Evolutionary conservation across 2,329 filamentous ascomycete species (phyloP), one percentile per base, ranked within the genome.

Genomic region (Ceratocystis alfenasii): DNA sequence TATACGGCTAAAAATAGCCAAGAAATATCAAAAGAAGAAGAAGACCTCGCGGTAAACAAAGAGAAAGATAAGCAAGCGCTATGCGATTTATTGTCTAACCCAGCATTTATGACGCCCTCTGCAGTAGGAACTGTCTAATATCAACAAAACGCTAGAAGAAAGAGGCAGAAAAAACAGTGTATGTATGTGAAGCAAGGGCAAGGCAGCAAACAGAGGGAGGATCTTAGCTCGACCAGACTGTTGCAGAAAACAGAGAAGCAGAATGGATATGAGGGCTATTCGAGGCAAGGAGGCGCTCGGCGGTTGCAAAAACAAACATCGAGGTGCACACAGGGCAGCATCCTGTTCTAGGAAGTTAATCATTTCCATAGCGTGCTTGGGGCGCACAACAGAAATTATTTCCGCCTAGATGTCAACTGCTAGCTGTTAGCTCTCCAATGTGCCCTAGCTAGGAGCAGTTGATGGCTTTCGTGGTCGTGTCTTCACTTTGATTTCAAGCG

Each of bases 401-500:
- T 12, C 3, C 36, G 12, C 12, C 36, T 41, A 12, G 2, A 41
- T 41, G 36, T 5, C 10, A 41, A 15, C 12, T 41, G 12, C 17
- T 6, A 28, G 22, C 10, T 10, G 20, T 28, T 28, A 7, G 20
- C 48, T 53, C 8, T 22, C 20, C 12, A 28, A 15, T 1, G 28
- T 33, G 55, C 30, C 55, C 7, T 59, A 59, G 33, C 30, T 30
- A 33, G 55, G 44, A 5, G 41, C 59, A 25, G 33, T 28, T 1
- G 59, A 17, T 22, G 59, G 22, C 66, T 81, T 79, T 62, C 78
- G 79, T 41, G 78, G 82, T 2, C 75, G 76, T 2, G 82, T 85
- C 79, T 82, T 82, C 57, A 87, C 71, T 74, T 87, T 87, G 66
- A 87, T 75, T 72, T 86, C 81, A 4, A 87, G 77, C 3, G 80